phyloP scores from a whole-genome alignment of 495 filamentous ascomycete genomes.

The Hypoxylon subgilvum region DNA sequence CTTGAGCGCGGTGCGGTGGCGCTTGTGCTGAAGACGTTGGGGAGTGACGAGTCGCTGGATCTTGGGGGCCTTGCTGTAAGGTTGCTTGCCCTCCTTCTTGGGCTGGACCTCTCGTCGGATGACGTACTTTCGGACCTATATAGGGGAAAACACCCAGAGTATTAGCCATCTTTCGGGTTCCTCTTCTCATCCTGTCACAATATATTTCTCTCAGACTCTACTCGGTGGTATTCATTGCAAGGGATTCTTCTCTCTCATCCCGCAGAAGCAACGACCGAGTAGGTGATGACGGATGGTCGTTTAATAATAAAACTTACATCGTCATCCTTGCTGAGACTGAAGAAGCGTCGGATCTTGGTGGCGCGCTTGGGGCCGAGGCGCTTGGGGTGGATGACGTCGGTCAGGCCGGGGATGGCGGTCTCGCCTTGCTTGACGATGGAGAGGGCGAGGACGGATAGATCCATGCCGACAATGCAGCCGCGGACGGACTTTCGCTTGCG shows the following conservation, averaged over 20 bases:
- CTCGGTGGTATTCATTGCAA: slow-evolving; percentile 50
- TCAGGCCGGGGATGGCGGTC: slow-evolving; percentile 87
- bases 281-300: slow-evolving; percentile 64
- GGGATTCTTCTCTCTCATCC: slow-evolving; percentile 54
- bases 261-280: slow-evolving; percentile 50
- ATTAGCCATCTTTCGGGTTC: slow-evolving; percentile 46
- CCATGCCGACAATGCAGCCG: slow-evolving; percentile 95
- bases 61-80: slow-evolving; percentile 99
- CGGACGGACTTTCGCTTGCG: slow-evolving; percentile 98
- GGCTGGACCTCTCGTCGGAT: slow-evolving; percentile 96
- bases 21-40: slow-evolving; percentile 99
- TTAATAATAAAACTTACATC: slow-evolving; percentile 89
- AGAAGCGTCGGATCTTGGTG: slow-evolving; percentile 99
- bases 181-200: slow-evolving; percentile 19
- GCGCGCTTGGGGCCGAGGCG: slow-evolving; percentile 97
- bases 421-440: slow-evolving; percentile 97
- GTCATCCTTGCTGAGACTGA: slow-evolving; percentile 98
- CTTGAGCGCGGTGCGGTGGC: slow-evolving; percentile 95
- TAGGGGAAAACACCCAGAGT: slow-evolving; percentile 35
- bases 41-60: slow-evolving; percentile 99
- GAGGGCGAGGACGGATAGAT: slow-evolving; percentile 91
- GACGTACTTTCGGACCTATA: slow-evolving; percentile 94
- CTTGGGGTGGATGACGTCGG: slow-evolving; percentile 96
- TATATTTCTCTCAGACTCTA: slow-evolving; percentile 58
- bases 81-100: slow-evolving; percentile 92